These are phyloP conservation scores for Otatea glauca DNA, from an alignment of 176 grass and related monocot genomes.

Conservation along the genomic window DNA sequence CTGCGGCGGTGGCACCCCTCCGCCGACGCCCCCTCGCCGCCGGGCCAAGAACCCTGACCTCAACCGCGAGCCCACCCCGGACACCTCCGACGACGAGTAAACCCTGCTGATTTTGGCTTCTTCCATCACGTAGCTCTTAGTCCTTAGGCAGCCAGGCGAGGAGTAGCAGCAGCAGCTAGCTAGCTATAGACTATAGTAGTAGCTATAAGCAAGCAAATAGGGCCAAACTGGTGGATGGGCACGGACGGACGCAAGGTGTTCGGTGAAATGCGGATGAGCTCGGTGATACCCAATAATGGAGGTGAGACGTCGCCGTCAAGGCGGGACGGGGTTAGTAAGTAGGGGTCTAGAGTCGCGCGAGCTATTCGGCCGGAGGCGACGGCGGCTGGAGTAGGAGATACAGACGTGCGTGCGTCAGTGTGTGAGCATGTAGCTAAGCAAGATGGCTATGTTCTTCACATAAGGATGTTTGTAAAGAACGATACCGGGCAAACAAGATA, in stretches of 20 bases:
- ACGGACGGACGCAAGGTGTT: slow-evolving; percentile 38
- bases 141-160: neutral
- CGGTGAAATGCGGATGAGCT: slow-evolving; percentile 49
- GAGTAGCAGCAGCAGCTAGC: slow-evolving; percentile 16
- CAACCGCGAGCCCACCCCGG: slow-evolving; percentile 74
- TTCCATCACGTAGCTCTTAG: neutral
- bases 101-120: neutral
- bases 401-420: neutral
- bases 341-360: neutral
- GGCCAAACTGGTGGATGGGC: neutral
- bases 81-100: slow-evolving; percentile 78
- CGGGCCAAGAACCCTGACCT: slow-evolving; percentile 81
- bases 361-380: slow-evolving; percentile 21
- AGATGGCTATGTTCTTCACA: slow-evolving; percentile 31
- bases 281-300: slow-evolving; percentile 54
- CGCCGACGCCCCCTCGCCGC: slow-evolving; percentile 36
- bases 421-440: slow-evolving; percentile 32
- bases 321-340: slow-evolving; percentile 14
- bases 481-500: slow-evolving; percentile 22
- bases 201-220: slow-evolving; percentile 10
- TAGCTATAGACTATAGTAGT: slow-evolving; percentile 39
- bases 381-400: slow-evolving; percentile 15
- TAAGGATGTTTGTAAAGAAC: slow-evolving; percentile 40
- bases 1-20: neutral
- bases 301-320: slow-evolving; percentile 50